Evolutionary conservation across 306 rosid species (phyloP).

Genomic region (Lotus japonicus): DNA sequence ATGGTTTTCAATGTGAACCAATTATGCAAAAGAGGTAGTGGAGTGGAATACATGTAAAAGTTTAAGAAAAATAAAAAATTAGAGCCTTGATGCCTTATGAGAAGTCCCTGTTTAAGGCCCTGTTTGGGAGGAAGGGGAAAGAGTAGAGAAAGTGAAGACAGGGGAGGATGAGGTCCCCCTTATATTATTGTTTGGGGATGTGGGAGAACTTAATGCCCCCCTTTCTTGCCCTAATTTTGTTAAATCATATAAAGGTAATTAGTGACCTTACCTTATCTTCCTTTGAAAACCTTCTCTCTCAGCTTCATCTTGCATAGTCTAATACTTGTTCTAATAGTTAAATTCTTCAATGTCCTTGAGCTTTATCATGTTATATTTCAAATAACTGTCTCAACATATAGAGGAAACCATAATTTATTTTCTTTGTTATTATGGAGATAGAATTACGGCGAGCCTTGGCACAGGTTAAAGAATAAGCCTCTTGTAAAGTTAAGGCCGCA

Average conservation of each 20-base stretch:
- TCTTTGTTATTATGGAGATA: neutral
- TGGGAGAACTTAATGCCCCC: neutral
- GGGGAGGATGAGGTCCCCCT: slow-evolving; percentile 5
- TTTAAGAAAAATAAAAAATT: too few species aligned
- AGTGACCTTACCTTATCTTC: neutral
- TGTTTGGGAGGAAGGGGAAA: slow-evolving; percentile 34
- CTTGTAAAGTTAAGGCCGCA: too few species aligned
- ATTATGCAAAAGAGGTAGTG: slow-evolving; percentile 9
- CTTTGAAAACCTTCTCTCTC: neutral
- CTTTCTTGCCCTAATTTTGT: neutral
- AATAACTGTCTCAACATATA: slow-evolving; percentile 12
- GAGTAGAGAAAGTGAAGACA: slow-evolving; percentile 11
- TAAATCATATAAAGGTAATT: neutral
- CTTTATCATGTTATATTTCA: neutral
- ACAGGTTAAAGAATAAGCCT: too few species aligned
- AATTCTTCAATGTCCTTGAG: neutral
- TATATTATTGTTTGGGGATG: slow-evolving; percentile 17
- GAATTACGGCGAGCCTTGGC: too few species aligned
- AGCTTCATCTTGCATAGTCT: neutral
- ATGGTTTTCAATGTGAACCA: slow-evolving; percentile 33
- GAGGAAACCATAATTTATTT: slow-evolving; percentile 6
- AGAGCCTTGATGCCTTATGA: slow-evolving; percentile 2
- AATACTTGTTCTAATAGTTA: slow-evolving; percentile 11
- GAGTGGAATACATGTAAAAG: neutral
- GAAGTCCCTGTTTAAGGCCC: slow-evolving; percentile 16